Conservation (phyloP, 257 asterid genomes). For the Solanum neorickii region DNA sequence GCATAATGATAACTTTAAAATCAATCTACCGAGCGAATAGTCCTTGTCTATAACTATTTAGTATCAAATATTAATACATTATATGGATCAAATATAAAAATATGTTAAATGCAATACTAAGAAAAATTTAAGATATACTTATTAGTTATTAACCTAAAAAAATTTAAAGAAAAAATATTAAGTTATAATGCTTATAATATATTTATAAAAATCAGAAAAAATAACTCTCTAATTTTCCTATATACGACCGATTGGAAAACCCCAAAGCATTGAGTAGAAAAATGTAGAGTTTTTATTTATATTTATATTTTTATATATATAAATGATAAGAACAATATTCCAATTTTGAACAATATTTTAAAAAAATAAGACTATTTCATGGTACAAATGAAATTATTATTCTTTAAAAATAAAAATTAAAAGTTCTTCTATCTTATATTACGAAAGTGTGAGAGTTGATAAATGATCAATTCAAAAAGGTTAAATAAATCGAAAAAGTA, state of each 20-base stretch:
- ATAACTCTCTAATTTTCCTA: not conserved
- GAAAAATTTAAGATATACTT: too few relatives aligned
- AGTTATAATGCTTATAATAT: not conserved
- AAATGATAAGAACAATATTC: not conserved
- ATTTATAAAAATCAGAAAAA: too few relatives aligned
- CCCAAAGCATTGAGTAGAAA: not conserved
- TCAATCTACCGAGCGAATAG: not conserved
- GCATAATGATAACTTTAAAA: not conserved
- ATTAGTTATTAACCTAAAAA: not conserved
- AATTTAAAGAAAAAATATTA: not conserved
- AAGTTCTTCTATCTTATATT: not conserved
- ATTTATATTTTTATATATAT: too few relatives aligned
- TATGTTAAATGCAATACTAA: not conserved
- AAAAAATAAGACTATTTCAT: not conserved
- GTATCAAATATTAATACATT: not conserved
- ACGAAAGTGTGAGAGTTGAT: not conserved
- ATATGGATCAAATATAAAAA: not conserved
- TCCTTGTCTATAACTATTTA: not conserved
- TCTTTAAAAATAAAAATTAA: not conserved
- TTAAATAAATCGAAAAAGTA: too few relatives aligned
- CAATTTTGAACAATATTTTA: not conserved
- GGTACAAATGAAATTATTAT: not conserved
- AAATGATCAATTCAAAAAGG: not conserved
- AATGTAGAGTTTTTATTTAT: not conserved
- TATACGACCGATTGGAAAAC: not conserved